phyloP scores from a whole-genome alignment of 768 basidiomycete species.

The Trametes cinnabarina region DNA sequence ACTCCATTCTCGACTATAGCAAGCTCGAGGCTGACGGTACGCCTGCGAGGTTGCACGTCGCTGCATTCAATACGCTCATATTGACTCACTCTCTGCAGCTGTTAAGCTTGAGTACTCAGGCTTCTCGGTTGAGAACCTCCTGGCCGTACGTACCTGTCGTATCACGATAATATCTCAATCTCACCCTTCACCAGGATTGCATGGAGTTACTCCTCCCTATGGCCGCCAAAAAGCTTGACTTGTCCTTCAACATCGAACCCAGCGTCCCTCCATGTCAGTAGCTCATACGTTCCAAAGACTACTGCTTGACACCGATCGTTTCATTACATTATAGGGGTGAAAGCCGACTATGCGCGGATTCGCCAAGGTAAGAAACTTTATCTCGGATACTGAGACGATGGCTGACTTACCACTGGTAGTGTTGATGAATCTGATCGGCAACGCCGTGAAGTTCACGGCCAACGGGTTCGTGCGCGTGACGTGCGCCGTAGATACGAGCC shows the following conservation, averaged over 20 bases:
- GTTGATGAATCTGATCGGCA: conserved; percentile 75
- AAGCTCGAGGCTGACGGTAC: conserved; percentile 64
- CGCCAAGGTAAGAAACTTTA: conserved; percentile 53
- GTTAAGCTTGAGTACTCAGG: conserved; percentile 68
- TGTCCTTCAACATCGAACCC: conserved; percentile 68
- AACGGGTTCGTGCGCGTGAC: conserved; percentile 61
- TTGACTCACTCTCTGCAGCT: conserved; percentile 41
- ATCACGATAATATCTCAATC: too few relatives aligned
- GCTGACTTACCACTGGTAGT: conserved; percentile 37
- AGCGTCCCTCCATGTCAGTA: conserved; percentile 62
- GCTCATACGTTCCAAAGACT: background rate
- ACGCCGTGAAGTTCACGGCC: conserved; percentile 73
- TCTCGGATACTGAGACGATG: background rate
- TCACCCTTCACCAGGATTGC: conserved; percentile 52
- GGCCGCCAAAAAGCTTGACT: conserved; percentile 71
- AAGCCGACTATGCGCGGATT: conserved; percentile 69
- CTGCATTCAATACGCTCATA: too few relatives aligned
- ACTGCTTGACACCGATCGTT: background rate
- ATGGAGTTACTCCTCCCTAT: conserved; percentile 74
- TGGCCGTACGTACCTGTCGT: conserved; percentile 48
- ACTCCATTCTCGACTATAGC: conserved; percentile 77
- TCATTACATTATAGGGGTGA: conserved; percentile 50
- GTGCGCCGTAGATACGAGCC: conserved; percentile 50
- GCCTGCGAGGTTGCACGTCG: too few relatives aligned
- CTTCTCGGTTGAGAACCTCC: conserved; percentile 67